A percentile compares a stretch with the other conserved stretches of the same genome.
These are phyloP conservation scores for Sphenostylis stenocarpa DNA, from an alignment of 306 rosid species.

Conservation along the genomic window DNA sequence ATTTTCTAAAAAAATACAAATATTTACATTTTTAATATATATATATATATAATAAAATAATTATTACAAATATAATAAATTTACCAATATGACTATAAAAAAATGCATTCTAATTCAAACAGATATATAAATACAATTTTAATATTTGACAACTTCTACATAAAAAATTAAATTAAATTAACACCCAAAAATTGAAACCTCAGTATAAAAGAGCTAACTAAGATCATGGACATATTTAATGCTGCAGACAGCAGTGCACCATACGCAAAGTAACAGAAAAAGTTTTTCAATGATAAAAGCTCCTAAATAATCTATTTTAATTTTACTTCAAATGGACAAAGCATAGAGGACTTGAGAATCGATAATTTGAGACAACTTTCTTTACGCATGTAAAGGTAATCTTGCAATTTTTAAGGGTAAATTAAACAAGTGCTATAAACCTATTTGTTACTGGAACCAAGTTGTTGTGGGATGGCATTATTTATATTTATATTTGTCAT, in stretches of 20 bases:
- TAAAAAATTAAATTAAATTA: not conserved
- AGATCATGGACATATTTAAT: not conserved
- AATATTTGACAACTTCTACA: no score
- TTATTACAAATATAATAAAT: no score
- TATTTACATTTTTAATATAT: no score
- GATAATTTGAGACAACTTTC: not conserved
- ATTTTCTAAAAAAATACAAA: no score
- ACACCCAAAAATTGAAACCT: not conserved
- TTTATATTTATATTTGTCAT: constrained; percentile 7
- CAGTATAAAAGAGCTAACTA: no score
- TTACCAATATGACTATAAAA: no score
- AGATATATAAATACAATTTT: no score
- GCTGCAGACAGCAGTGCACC: not conserved
- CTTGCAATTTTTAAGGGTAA: not conserved
- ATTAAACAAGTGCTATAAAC: not conserved
- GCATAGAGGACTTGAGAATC: not conserved
- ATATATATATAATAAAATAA: no score
- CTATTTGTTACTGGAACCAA: constrained; percentile 33
- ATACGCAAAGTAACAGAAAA: not conserved
- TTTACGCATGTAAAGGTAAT: not conserved
- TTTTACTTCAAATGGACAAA: constrained; percentile 12
- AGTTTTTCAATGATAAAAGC: not conserved
- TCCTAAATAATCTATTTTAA: not conserved
- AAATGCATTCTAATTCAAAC: no score
- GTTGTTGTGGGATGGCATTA: constrained; percentile 40